Evolutionary conservation across 257 asterid species (phyloP).

Genomic region (Craterostigma plantagineum): DNA sequence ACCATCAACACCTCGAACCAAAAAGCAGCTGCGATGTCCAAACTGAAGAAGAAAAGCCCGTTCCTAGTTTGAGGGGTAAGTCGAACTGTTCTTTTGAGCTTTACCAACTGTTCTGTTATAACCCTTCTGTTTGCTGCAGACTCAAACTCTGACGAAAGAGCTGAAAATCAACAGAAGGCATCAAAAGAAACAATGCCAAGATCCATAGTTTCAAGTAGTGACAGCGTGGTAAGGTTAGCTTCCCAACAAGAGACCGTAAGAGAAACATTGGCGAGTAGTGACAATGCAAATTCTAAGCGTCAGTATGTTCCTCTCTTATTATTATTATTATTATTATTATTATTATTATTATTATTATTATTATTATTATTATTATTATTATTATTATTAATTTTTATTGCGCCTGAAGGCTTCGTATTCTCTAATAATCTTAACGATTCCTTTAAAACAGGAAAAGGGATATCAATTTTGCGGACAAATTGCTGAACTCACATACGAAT

Average conservation of each 20-base stretch:
- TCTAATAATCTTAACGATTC: constrained; percentile 11
- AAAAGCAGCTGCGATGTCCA: not conserved
- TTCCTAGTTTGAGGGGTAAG: constrained; percentile 1
- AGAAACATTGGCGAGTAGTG: constrained; percentile 13
- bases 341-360: no score
- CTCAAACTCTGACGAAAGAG: constrained; percentile 12
- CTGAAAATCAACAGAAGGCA: constrained; percentile 18
- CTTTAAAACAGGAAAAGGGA: constrained; percentile 46
- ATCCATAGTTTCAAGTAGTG: constrained; percentile 16
- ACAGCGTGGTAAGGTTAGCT: constrained; percentile 16
- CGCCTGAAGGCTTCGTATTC: constrained; percentile 5
- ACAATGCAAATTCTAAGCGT: constrained; percentile 33
- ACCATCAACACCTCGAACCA: constrained; percentile 62
- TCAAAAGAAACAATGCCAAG: constrained; percentile 16
- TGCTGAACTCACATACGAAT: constrained; percentile 24
- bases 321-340: constrained; percentile 8
- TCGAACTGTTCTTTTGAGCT: not conserved
- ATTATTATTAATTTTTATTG: no score
- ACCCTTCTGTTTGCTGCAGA: constrained; percentile 28
- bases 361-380: no score
- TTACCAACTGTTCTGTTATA: constrained; percentile 10
- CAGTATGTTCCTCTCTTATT: constrained; percentile 34
- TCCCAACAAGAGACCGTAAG: constrained; percentile 15
- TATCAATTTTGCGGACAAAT: constrained; percentile 12
- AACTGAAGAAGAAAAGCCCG: constrained; percentile 13